Evolutionary conservation across 78 protist species (phyloP), one percentile per base, ranked within the genome.

Genomic region (Bodo saltans): DNA sequence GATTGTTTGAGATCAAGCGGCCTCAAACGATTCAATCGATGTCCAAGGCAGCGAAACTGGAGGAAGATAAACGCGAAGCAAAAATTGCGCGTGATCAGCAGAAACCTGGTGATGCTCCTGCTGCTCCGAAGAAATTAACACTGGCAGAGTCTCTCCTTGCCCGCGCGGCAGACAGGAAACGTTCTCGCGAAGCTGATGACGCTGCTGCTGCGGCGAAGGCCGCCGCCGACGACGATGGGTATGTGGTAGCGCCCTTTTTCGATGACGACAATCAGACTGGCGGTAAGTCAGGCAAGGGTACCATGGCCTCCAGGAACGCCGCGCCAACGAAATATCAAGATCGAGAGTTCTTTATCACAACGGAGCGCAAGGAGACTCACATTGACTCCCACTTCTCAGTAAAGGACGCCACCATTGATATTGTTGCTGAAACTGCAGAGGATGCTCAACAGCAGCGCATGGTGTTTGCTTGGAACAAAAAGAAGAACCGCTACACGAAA

Each of bases 401-500:
- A 35, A 8, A 79, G 28, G 72, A 78, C 72, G 72, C 72, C 32
- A 83, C 78, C 4, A 27, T 85, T 30, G 88, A 85, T 21, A 30
- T 85, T 70, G 52, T 21, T 2, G 42, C 33, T 1, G 88, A 85
- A 3, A 12, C 35, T 21, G 11, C 29, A 1, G 75, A 71, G 33
- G 42, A 28, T 4, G 25, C 78, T 60, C 17, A 4, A n/a, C 29
- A 78, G 47, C 53, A 75, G 68, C 29, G 73, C 26, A 4, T 2
- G 30, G 76, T 75, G 11, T 85, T 41, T 12, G 68, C 35, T n/a
- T 85, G 88, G 88, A 60, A 85, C 38, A 30, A 26, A 25, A 85
- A 85, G 83, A 78, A 84, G 68, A 85, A 25, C 53, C 83, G 70
- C 29, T 85, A 85, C 74, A 72, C 76, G 23, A 74, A 74, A 41